Percentiles rank a stretch among this genome's conserved stretches.
phyloP scores from a whole-genome alignment of 2,329 filamentous ascomycete genomes.

The Cladosporium sp. region DNA sequence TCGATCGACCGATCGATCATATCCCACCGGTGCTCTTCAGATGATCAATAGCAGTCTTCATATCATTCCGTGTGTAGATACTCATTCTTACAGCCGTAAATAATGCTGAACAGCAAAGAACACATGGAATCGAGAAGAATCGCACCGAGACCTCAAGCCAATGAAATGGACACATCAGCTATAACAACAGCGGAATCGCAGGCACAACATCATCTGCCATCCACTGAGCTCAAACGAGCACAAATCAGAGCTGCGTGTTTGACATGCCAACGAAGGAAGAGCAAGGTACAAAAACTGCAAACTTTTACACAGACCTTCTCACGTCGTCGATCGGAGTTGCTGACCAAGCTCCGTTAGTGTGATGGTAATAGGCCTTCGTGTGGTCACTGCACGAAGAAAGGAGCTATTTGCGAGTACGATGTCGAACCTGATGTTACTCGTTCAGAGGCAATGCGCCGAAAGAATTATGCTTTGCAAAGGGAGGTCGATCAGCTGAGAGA shows the following conservation, averaged over 20 bases:
- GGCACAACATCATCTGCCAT: too few relatives aligned
- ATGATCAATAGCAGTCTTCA: too few relatives aligned
- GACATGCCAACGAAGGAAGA: conserved; percentile 10
- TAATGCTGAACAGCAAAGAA: too few relatives aligned
- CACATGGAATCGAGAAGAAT: too few relatives aligned
- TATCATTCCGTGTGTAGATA: too few relatives aligned
- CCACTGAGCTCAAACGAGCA: neutral
- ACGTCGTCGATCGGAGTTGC: neutral
- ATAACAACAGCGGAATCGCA: too few relatives aligned
- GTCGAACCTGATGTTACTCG: conserved; percentile 10
- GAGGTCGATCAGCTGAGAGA: neutral
- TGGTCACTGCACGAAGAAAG: conserved; percentile 4
- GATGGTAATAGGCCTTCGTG: conserved; percentile 9
- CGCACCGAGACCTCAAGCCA: too few relatives aligned
- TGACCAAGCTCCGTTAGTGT: neutral
- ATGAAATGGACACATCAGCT: too few relatives aligned
- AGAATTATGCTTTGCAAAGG: conserved; percentile 3
- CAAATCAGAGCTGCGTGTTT: conserved; percentile 12
- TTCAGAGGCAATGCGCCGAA: neutral
- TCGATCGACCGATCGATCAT: too few relatives aligned
- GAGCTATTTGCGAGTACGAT: conserved; percentile 9
- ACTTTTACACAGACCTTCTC: too few relatives aligned
- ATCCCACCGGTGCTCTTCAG: too few relatives aligned
- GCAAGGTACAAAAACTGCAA: neutral
- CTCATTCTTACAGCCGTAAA: too few relatives aligned